These are phyloP conservation scores for Salix brachista DNA, from an alignment of 345 rosid species.

Conservation along the genomic window DNA sequence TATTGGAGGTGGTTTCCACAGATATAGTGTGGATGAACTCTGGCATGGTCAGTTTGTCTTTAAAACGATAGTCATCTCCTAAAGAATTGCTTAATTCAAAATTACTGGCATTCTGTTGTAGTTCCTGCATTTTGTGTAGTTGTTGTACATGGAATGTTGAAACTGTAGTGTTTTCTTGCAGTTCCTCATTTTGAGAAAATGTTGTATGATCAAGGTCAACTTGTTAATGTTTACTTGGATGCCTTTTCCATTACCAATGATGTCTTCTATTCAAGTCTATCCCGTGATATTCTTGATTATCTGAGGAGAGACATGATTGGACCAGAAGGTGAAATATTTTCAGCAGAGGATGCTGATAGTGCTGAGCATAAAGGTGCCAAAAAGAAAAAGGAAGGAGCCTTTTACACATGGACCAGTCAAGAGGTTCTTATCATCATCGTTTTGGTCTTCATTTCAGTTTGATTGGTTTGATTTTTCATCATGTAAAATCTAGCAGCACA, in stretches of 20 bases:
- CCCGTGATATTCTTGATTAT: conserved; percentile 77
- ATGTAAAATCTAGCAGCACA: neutral
- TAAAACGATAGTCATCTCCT: neutral
- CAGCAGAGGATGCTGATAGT: conserved; percentile 97
- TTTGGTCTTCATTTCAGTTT: neutral
- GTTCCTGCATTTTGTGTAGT: neutral
- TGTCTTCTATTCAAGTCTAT: conserved; percentile 50
- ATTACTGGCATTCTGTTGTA: no score
- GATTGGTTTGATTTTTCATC: neutral
- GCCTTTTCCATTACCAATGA: conserved; percentile 67
- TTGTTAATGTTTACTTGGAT: conserved; percentile 72
- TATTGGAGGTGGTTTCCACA: conserved; percentile 92
- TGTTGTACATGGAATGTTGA: neutral
- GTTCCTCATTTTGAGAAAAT: conserved; percentile 99
- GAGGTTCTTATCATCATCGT: conserved; percentile 44
- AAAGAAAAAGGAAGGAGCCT: conserved; percentile 83
- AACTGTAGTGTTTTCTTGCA: conserved; percentile 35
- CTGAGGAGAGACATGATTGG: conserved; percentile 92
- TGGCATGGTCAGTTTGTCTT: conserved; percentile 77
- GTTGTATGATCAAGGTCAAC: conserved; percentile 91
- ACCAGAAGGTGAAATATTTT: conserved; percentile 69
- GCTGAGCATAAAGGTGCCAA: conserved; percentile 54
- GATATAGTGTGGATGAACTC: conserved; percentile 90
- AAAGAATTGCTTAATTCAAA: neutral
- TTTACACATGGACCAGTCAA: conserved; percentile 69